Conservation (phyloP, 2,329 filamentous ascomycete genomes). For the Huntiella omanensis region DNA sequence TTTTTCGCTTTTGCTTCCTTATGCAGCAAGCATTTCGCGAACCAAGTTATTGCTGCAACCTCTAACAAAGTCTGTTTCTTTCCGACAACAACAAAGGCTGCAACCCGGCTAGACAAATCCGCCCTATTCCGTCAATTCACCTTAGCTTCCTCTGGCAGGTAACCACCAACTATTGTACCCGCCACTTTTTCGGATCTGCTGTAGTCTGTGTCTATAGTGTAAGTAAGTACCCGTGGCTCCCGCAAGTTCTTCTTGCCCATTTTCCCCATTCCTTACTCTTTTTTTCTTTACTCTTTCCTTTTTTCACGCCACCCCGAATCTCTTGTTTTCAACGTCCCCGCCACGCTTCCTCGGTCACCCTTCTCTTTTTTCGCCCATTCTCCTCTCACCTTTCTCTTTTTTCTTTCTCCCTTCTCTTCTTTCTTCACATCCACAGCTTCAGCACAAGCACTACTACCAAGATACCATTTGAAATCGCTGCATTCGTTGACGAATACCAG, state of each 20-base stretch:
- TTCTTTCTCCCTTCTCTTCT: no score
- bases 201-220: no score
- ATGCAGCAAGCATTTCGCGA: not conserved
- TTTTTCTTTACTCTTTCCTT: constrained; percentile 5
- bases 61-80: not conserved
- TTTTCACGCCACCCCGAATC: constrained; percentile 6
- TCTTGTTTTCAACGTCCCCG: constrained; percentile 9
- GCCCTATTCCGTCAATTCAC: constrained; percentile 14
- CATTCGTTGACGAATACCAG: no score
- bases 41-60: not conserved
- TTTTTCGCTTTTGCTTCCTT: not conserved
- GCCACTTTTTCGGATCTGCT: no score
- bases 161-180: no score
- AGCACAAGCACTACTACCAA: no score
- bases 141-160: constrained; percentile 5
- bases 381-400: not conserved
- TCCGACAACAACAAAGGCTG: not conserved
- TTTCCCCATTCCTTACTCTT: constrained; percentile 12
- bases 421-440: no score
- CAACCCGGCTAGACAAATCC: constrained; percentile 12
- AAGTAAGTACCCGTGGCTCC: no score
- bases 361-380: not conserved
- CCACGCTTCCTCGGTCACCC: not conserved
- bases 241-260: no score
- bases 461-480: no score